Percentiles rank a stretch among this genome's conserved stretches.
These are phyloP conservation scores for Eucalyptus urophylla DNA, from an alignment of 345 rosid species.

Conservation along the genomic window DNA sequence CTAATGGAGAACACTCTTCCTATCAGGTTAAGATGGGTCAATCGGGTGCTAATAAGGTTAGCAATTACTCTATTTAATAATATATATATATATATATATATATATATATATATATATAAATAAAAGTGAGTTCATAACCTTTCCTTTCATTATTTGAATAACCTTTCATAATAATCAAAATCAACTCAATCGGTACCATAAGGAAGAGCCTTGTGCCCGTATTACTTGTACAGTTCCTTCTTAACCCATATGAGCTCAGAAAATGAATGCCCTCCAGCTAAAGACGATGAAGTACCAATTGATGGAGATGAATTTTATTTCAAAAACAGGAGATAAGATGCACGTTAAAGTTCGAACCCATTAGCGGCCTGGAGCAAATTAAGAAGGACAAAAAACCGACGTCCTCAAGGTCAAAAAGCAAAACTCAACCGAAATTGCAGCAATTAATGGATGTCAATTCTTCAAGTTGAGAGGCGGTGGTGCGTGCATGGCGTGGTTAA, in stretches of 20 bases:
- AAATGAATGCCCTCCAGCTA: background rate
- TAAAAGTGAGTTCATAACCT: too few relatives aligned
- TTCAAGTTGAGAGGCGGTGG: background rate
- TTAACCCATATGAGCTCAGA: background rate
- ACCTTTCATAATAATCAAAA: too few relatives aligned
- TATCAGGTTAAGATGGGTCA: too few relatives aligned
- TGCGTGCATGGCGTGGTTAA: background rate
- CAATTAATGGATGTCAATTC: background rate
- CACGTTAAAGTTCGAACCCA: background rate
- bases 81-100: fast-evolving
- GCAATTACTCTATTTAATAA: too few relatives aligned
- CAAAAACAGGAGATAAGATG: background rate
- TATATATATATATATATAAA: too few relatives aligned
- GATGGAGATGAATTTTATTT: background rate
- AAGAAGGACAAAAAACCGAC: background rate
- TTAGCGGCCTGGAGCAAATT: background rate
- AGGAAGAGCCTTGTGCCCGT: background rate
- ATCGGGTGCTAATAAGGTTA: too few relatives aligned
- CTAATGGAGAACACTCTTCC: background rate
- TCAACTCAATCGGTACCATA: too few relatives aligned
- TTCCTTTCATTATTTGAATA: too few relatives aligned
- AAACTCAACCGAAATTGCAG: background rate
- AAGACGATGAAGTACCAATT: background rate
- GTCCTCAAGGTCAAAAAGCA: background rate
- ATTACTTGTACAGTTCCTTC: background rate